Base-by-base conservation (phyloP, 768 basidiomycete species). In the Tylopilus sp. region DNA sequence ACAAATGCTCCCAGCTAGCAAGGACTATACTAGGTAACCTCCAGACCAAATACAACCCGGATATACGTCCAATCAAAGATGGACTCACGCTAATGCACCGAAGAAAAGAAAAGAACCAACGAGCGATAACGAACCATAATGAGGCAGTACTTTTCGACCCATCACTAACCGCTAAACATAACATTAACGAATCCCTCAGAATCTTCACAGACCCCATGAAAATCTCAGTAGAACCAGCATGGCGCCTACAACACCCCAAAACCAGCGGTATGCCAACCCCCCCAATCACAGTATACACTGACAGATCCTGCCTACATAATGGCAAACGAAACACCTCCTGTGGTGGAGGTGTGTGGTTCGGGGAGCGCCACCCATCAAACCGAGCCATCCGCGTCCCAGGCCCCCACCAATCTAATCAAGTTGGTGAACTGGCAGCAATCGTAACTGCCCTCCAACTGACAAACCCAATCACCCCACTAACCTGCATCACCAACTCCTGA, bases 401-500 rank as follows among this genome's bases (percentile, higher is more conserved):
- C 11, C 10, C 17, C 1, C 3, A 40, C 11, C 38, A 40, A 22
- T 40, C 38, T 4, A 40, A 40, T 11, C 38, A 40, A 40, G 13
- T 13, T 16, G 38, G 38, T 11, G 19, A 40, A 13, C 7, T 40
- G 1, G 38, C 21, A 22, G 38, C 38, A 3, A 1, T 40, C 1
- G 21, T 24, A 22, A 3, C 11, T 12, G 38, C 38, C 6, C 38
- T 40, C 6, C 21, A 21, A 40, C 38, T 11, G 33, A 16, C 13
- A 9, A 34, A 34, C 33, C 45, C 26, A 5, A 30, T n/a, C 9
- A 21, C 3, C 1, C 47, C 55, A 0, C 2, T 68, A 0, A 13
- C 3, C 0, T 48, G 58, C 1, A 42, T 58, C 58, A 22, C 38
- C 3, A 26, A 43, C 42, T 43, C 64, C 0, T 29, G 12, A 19